Evolutionary conservation across 768 basidiomycete genomes (phyloP), one percentile per base, ranked within the genome.

Genomic region (Rhizopogon salebrosus): DNA sequence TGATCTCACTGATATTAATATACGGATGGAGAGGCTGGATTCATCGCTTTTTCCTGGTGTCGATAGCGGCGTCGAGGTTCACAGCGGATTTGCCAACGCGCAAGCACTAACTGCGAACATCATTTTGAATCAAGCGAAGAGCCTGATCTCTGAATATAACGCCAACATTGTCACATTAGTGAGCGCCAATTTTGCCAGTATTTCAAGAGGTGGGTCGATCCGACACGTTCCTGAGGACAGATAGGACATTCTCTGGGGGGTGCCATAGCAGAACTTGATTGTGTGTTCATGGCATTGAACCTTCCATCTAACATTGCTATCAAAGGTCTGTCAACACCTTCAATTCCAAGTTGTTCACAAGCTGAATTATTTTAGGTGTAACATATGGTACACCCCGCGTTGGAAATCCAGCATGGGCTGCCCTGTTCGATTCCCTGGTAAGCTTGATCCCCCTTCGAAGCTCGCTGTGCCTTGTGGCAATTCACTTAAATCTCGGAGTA

Each of bases 31-130:
- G 27, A 57, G 53, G 14, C 69, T 84, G 26, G 64, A 80, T 57
- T 26, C 72, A 1, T 62, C 64, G 0, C 72, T 84, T 6, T 85
- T 84, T 69, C 84, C 84, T 1, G 83, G 81, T 1, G 62, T 83
- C 13, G 60, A 72, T 29, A 64, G 63, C 16, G 64, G 52, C 34
- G 74, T 81, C 18, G 57, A 62, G 52, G 80, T 77, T 16, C 84
- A 81, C 58, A 69, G 72, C 36, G 83, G 84, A 4, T 85, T 84
- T 63, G 70, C 75, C 2, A 62, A 74, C 36, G 72, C 73, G 45
- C 83, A 84, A 37, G 74, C 78, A 2, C 49, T 67, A 52, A 80
- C 76, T 1, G 80, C 80, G 0, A 31, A 61, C 1, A 56, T 64
- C n/a, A 77, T 83, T 37, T 67, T 83, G 23, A 52, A 67, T 2